Base-by-base conservation (phyloP, 1,284 basidiomycete genomes). In the Cutaneotrichosporon cyanovorans region DNA sequence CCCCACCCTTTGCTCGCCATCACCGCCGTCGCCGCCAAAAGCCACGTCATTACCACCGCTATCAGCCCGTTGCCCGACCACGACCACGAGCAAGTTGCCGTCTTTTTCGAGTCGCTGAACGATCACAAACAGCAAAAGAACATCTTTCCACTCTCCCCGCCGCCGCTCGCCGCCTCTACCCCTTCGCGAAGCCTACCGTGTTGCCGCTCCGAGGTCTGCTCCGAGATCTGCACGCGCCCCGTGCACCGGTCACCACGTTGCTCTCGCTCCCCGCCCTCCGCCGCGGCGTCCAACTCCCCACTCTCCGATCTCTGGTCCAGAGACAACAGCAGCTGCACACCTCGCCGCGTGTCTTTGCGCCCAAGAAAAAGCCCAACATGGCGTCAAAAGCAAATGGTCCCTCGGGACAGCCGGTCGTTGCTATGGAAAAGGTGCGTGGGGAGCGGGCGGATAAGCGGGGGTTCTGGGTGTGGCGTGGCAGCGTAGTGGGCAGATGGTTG, bases 401-500 rank as follows among this genome's bases (percentile, higher is more conserved):
- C 25, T 28, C 25, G 7, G 25, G 25, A 19, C 56, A 61, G 34
- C 63, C 68, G 34, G 66, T 67, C 22, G 46, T 56, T 36, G 58
- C 61, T 34, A 69, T 69, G 68, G 68, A 69, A 53, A 69, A 69
- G 66, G 68, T 67, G 30, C 35, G 56, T 42, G 11, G 5, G n/a
- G 9, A 33, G 19, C n/a, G n/a, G n/a, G n/a, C n/a, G n/a, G n/a
- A n/a, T n/a, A 14, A 22, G 12, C 5, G 21, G 18, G 9, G n/a
- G n/a, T 10, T 2, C 11, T 21, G n/a, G 14, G 37, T 22, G 18
- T 11, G 18, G 30, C 12, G 12, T 20, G 14, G 1, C 2, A 35
- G 6, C 21, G n/a, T n/a, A n/a, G n/a, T n/a, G 2, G n/a, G 23
- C 12, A n/a, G 36, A 18, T 31, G 14, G 5, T 20, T 4, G 25